Evolutionary conservation across 2,329 filamentous ascomycete genomes (phyloP).

Genomic region (Akanthomyces uredinophilus): DNA sequence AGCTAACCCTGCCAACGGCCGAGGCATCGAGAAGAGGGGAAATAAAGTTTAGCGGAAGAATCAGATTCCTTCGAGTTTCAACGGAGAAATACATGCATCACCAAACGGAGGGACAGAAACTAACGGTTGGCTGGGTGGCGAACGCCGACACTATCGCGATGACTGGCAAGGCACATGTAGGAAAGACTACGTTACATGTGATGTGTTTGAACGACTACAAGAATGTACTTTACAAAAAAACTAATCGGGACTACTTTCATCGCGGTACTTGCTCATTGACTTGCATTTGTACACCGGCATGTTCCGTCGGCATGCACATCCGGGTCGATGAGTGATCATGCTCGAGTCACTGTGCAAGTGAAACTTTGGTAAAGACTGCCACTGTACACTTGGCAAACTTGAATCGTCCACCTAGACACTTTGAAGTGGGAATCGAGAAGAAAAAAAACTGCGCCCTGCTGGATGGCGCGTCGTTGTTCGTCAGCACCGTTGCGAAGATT

Average conservation of each 20-base stretch:
- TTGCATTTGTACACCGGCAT: not conserved
- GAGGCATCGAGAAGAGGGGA: no score
- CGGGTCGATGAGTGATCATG: not conserved
- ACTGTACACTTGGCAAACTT: not conserved
- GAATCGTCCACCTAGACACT: not conserved
- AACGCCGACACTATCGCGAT: no score
- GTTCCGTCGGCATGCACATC: not conserved
- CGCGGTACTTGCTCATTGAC: not conserved
- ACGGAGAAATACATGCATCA: no score
- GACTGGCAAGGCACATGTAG: no score
- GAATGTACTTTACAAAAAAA: not conserved
- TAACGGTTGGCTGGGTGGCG: no score
- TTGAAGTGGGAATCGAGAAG: not conserved
- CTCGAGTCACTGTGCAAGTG: not conserved
- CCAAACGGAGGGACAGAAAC: no score
- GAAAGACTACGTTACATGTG: no score
- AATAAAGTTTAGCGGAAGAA: no score
- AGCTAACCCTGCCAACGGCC: no score
- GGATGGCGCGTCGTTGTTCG: not conserved
- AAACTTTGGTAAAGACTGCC: not conserved
- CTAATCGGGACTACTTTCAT: not conserved
- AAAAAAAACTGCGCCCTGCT: not conserved
- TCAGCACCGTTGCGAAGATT: not conserved
- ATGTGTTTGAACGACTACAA: no score
- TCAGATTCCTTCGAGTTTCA: no score